Base-by-base conservation (phyloP, 495 filamentous ascomycete genomes). In the Chaetomium fimeti region DNA sequence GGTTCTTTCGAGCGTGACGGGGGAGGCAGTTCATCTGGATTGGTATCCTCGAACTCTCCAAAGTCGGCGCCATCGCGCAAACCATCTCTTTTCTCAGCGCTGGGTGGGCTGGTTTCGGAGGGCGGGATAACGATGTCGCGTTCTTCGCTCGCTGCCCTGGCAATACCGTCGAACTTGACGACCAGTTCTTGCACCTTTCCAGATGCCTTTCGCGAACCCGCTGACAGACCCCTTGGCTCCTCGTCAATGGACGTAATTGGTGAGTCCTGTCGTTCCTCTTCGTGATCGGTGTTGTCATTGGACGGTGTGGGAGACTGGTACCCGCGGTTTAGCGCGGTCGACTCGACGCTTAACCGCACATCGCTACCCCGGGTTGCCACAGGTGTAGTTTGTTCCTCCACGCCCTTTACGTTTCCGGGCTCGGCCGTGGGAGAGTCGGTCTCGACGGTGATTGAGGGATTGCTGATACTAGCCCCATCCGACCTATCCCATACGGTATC, bases 211-310 rank as follows among this genome's bases (percentile, higher is more conserved):
- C 71, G 68, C 36, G 68, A 61, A 0, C 70, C 60, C 5, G 70
- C 66, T 18, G 74, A 65, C 2, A 72, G 74, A 27, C 60, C 59
- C 43, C 66, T 76, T 9, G 74, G 71, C 22, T 82, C 82, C 27
- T 84, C 82, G 58, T 84, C 82, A 43, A 83, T 73, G n/a, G 81
- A 82, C 2, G 81, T 83, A n/a, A 82, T 74, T 8, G 82, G 82
- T 0, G 81, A 84, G 36, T 83, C 81, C 64, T 77, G 76, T 2
- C 66, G 68, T 1, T 73, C 74, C 28, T 73, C 69, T 27, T 74
- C 74, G 38, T 71, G 73, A 40, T 75, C 76, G 38, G 77, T 83
- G 20, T 76, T 73, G 13, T 77, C 69, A 7, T 74, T 78, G 11
- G 71, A 79, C 2, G 74, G 73, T 4, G 80, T 79, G 5, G 79